Percentiles rank a stretch among this genome's conserved stretches.
These are phyloP conservation scores for Salvia sclarea DNA, from an alignment of 305 asterid species.

Conservation along the genomic window DNA sequence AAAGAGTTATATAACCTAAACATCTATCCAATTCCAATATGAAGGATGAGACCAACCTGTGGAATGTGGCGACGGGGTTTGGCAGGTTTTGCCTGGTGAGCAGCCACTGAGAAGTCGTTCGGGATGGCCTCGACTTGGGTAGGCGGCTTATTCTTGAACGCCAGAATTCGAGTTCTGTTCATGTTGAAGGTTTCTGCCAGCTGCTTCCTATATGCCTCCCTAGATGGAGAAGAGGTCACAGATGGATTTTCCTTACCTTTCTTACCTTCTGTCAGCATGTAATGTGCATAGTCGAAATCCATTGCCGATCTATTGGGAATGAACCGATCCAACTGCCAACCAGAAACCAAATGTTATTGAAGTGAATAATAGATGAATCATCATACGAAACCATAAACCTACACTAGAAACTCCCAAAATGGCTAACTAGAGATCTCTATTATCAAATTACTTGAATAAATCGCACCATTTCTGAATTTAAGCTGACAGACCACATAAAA, in stretches of 20 bases:
- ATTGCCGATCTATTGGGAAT: slow-evolving; percentile 94
- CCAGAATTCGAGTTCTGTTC: slow-evolving; percentile 77
- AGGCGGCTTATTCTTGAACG: slow-evolving; percentile 93
- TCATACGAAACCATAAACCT: background rate
- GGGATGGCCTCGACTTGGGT: slow-evolving; percentile 64
- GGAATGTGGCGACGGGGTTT: slow-evolving; percentile 79
- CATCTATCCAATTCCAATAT: too few species aligned
- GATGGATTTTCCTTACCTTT: slow-evolving; percentile 88
- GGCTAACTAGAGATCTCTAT: background rate
- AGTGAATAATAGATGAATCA: background rate
- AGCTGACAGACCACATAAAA: slow-evolving; percentile 12
- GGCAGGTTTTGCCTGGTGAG: slow-evolving; percentile 51
- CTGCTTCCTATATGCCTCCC: slow-evolving; percentile 86
- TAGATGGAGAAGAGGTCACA: slow-evolving; percentile 63
- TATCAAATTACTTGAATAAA: background rate
- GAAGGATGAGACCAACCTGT: slow-evolving; percentile 53
- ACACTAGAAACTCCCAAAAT: background rate
- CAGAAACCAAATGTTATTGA: slow-evolving; percentile 5
- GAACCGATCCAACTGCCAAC: slow-evolving; percentile 78
- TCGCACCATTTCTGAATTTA: slow-evolving; percentile 1
- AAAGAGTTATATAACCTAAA: too few species aligned
- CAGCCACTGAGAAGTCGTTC: slow-evolving; percentile 42
- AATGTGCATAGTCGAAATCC: slow-evolving; percentile 84
- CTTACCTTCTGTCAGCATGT: slow-evolving; percentile 79
- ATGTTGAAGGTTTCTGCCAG: slow-evolving; percentile 87